Evolutionary conservation across 768 basidiomycete genomes (phyloP).

Genomic region (Favolaschia claudopus): DNA sequence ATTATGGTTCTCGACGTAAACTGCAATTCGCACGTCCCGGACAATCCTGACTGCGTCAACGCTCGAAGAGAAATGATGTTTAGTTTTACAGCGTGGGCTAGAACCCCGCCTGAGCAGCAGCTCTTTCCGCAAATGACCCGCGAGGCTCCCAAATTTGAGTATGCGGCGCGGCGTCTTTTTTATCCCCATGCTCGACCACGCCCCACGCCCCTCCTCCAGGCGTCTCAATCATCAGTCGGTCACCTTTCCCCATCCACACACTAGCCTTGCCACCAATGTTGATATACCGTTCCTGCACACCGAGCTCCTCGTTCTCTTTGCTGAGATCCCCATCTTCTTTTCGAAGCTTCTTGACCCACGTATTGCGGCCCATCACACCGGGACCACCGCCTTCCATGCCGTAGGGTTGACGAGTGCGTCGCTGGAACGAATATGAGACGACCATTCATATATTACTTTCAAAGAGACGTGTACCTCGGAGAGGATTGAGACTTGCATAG

Average conservation of each 20-base stretch:
- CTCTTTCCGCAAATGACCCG: conserved; percentile 71
- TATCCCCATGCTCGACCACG: conserved; percentile 35
- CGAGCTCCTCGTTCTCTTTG: conserved; percentile 41
- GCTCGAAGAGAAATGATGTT: no score
- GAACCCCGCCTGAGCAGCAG: conserved; percentile 69
- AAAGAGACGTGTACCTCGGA: conserved; percentile 69
- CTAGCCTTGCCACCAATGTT: conserved; percentile 93
- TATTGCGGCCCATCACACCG: conserved; percentile 78
- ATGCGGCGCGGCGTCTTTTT: conserved; percentile 40
- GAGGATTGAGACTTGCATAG: conserved; percentile 87
- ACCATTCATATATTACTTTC: not conserved
- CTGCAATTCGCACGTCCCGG: no score
- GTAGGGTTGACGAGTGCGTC: conserved; percentile 87
- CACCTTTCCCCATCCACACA: conserved; percentile 88
- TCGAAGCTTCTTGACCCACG: conserved; percentile 83
- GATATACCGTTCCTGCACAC: conserved; percentile 66
- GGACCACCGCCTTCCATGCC: conserved; percentile 83
- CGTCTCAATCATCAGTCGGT: conserved; percentile 81
- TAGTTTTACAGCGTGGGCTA: no score
- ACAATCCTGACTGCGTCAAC: no score
- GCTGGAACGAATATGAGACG: conserved; percentile 46
- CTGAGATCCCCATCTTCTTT: conserved; percentile 72
- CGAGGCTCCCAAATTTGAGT: conserved; percentile 69
- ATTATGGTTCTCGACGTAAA: no score
- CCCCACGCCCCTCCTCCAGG: conserved; percentile 95